These are phyloP conservation scores for Penicillium occitanis DNA, from an alignment of 2,329 filamentous ascomycete species.

Conservation along the genomic window DNA sequence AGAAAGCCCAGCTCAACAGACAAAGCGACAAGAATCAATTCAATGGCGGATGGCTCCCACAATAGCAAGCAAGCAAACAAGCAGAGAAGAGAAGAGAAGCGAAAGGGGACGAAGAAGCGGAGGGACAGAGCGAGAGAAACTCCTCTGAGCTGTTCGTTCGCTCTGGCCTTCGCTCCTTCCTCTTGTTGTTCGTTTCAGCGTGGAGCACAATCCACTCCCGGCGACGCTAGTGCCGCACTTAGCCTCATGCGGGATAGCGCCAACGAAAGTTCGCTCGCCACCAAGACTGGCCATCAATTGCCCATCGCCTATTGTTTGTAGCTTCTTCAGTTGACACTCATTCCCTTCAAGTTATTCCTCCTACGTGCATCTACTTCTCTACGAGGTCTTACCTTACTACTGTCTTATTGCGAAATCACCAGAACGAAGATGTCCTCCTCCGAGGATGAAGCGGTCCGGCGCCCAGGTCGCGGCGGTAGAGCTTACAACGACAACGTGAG, in stretches of 20 bases:
- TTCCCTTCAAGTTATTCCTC: neutral
- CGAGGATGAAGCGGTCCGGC: constrained; percentile 40
- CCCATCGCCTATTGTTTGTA: neutral
- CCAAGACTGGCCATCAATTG: neutral
- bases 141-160: constrained; percentile 17
- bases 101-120: constrained; percentile 9
- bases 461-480: constrained; percentile 34
- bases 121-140: constrained; percentile 3
- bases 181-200: constrained; percentile 21
- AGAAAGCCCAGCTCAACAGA: constrained; percentile 20
- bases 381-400: neutral
- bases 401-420: neutral
- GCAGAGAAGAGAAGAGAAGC: constrained; percentile 2
- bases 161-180: constrained; percentile 15
- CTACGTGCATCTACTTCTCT: neutral
- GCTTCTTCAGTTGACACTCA: neutral
- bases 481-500: constrained; percentile 28
- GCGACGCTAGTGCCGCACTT: constrained; percentile 6
- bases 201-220: constrained; percentile 19
- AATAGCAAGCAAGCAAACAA: constrained; percentile 3
- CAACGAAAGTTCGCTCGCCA: neutral
- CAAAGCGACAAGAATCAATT: neutral
- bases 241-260: constrained; percentile 7
- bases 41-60: constrained; percentile 6
- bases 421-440: constrained; percentile 36